Evolutionary conservation across 2,329 filamentous ascomycete species (phyloP), one percentile per base, ranked within the genome.

Genomic region (Colletotrichum coccodes): DNA sequence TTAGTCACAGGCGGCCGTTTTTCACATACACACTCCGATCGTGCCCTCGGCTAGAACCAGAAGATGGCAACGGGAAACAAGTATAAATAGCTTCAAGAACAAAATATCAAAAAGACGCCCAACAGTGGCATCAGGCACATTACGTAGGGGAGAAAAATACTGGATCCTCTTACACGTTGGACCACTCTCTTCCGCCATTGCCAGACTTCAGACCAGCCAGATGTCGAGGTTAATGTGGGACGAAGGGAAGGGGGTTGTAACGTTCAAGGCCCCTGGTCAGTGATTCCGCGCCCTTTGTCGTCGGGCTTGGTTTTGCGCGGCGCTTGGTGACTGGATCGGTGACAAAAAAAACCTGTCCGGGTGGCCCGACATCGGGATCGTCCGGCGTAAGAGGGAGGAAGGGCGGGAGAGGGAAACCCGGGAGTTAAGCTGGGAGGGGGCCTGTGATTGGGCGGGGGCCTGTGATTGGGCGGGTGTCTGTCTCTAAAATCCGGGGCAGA

Each of bases 111-210:
- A 28, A 42, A 18, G 47, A 56, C 23, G 49, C 47, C 23, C 34
- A 60, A 60, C 30, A 47, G 38, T 30, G 42, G 42, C 62, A 60
- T 49, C 64, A 44, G 62, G 49, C 60, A 38, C 54, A 66, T 60
- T 69, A 66, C 66, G 61, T 60, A 66, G 58, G 46, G 30, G 42
- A 50, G 59, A 32, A 56, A 60, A 66, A 56, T 60, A 69, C 49
- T 69, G 66, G 62, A 66, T 60, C 66, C 62, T 70, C 68, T 70
- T 70, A 70, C 68, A 70, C 52, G 64, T 60, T 64, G 68, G 49
- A 52, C 64, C 64, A 64, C 60, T 64, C 56, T 64, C 68, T 68
- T 56, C 65, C 64, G 60, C 68, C 68, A 70, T 70, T 68, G 68
- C 60, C 64, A 65, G 49, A 30, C 34, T 36, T 60, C 47, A 68